Conservation (phyloP, 441 rosid species). For the Populus hybrid region DNA sequence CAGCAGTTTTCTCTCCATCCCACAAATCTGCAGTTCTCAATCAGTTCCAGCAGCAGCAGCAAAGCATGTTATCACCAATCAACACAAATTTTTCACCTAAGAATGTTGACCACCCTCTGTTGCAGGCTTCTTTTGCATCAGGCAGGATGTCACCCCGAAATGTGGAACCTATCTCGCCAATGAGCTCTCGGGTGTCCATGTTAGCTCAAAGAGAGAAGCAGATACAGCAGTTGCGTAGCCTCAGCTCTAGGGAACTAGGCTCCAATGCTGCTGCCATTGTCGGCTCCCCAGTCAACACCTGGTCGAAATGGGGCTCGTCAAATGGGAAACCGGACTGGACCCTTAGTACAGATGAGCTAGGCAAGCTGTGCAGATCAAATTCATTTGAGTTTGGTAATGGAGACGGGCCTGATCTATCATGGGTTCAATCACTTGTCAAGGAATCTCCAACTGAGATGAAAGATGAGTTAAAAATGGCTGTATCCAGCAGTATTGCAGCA, state of each 20-base stretch:
- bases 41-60: slow-evolving; percentile 55
- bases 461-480: slow-evolving; percentile 17
- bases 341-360: slow-evolving; percentile 28
- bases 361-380: slow-evolving; percentile 25
- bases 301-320: slow-evolving; percentile 34
- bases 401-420: slow-evolving; percentile 44
- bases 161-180: slow-evolving; percentile 51
- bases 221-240: slow-evolving; percentile 43
- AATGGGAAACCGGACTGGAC: slow-evolving; percentile 32
- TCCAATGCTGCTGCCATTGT: slow-evolving; percentile 33
- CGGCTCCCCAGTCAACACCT: slow-evolving; percentile 32
- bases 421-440: slow-evolving; percentile 44
- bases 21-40: slow-evolving; percentile 47
- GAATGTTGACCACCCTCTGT: slow-evolving; percentile 39
- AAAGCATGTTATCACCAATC: slow-evolving; percentile 44
- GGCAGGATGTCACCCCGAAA: slow-evolving; percentile 62
- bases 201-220: slow-evolving; percentile 52
- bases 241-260: slow-evolving; percentile 43
- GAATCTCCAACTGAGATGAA: slow-evolving; percentile 37
- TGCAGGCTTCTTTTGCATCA: slow-evolving; percentile 40
- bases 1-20: slow-evolving; percentile 44
- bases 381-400: slow-evolving; percentile 34
- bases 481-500: slow-evolving; percentile 14
- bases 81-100: slow-evolving; percentile 49
- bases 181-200: slow-evolving; percentile 39